Base-by-base conservation (phyloP, 306 rosid genomes). In the Leucaena leucocephala region DNA sequence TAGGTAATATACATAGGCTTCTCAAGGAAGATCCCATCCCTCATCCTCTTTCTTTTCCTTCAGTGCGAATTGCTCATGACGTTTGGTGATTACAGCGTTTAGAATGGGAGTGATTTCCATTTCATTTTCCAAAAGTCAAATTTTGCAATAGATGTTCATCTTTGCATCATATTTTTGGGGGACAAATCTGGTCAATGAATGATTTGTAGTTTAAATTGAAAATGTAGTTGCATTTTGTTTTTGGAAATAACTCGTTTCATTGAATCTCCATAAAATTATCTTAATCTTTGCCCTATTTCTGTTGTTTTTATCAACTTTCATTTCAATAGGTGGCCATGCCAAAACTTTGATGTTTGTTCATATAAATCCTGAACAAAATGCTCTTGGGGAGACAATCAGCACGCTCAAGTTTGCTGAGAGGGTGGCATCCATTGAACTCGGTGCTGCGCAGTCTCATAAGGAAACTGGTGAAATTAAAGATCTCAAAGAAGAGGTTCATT, bases 341-440 rank as follows among this genome's bases (percentile, higher is more conserved):
- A 95, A 95, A 80, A 95, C 98, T 19, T 88, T 95, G 90, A 95
- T 95, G 98, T 95, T 95, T 87, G 98, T 95, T 54, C 98, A 95
- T 83, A 91, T 95, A 89, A 95, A 95, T 74, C 95, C 97, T 21
- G 98, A 95, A 77, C 57, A 87, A 8, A 90, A 88, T 76, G 88
- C 98, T 5, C 82, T 91, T 46, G 98, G 98, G 79, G 98, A 95
- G 83, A 95, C 98, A 17, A 91, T 95, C 46, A 95, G 98, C 89
- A 95, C 97, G 3, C 94, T 95, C 76, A 95, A 95, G 84, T 95
- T 95, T 83, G 97, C 98, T 12, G 98, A 95, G 85, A 95, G 98
- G 83, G 98, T 92, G 79, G 95, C 97, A 9, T 82, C 95, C 80
- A 91, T 95, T 68, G 98, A 95, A 70, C 94, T 95, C 74, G 98